These are phyloP conservation scores for Hericium erinaceus DNA, from an alignment of 768 basidiomycete genomes.

Conservation along the genomic window DNA sequence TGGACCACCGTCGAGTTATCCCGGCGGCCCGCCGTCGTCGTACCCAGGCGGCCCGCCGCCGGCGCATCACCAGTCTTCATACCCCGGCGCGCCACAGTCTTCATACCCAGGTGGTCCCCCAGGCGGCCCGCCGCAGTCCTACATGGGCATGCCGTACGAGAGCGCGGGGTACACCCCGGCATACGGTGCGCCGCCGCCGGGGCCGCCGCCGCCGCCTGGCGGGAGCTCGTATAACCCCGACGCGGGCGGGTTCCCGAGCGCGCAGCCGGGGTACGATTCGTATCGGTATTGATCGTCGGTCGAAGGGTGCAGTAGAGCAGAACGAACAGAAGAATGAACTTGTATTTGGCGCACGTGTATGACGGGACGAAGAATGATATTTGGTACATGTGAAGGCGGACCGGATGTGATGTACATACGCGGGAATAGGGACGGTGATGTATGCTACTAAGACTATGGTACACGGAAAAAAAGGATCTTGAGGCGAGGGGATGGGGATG, in stretches of 20 bases:
- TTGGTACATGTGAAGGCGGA: background rate
- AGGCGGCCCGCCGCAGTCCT: background rate
- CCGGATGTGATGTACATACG: background rate
- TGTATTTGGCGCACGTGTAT: background rate
- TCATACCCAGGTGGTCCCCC: background rate
- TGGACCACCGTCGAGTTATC: no score
- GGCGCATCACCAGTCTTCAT: background rate
- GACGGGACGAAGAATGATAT: background rate
- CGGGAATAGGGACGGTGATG: background rate
- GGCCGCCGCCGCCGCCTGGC: background rate
- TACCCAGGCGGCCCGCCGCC: no score
- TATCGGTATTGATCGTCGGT: slow-evolving; percentile 1
- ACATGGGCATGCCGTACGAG: background rate
- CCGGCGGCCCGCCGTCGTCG: no score
- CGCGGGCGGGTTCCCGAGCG: slow-evolving; percentile 8
- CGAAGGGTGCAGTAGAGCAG: background rate
- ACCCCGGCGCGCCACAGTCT: background rate
- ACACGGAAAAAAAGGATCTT: no score
- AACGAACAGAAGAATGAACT: background rate
- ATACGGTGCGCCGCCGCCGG: slow-evolving; percentile 2
- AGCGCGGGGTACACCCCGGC: background rate
- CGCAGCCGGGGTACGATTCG: slow-evolving; percentile 9
- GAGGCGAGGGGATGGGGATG: no score
- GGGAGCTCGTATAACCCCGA: background rate
- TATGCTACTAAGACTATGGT: background rate